Evolutionary conservation across 2,329 filamentous ascomycete species (phyloP), one percentile per base, ranked within the genome.

Genomic region (Escovopsis sp.): DNA sequence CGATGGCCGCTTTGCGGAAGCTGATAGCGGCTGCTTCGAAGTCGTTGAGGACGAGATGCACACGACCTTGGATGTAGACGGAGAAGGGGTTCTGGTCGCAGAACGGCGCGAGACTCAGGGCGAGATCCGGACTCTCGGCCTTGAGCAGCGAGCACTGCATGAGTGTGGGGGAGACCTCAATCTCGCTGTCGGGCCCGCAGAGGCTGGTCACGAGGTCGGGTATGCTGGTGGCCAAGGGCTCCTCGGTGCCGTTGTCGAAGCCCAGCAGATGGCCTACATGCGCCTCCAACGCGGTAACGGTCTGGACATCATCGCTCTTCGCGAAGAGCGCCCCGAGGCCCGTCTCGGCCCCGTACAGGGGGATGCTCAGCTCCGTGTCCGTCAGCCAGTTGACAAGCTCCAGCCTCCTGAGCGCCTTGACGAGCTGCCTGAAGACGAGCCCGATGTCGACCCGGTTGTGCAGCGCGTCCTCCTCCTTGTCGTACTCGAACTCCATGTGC

Each of bases 401-500:
- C 34, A 84, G 69, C 43, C 83, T 72, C 43, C 70, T 72, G 14
- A 98, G 65, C 37, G 79, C 69, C n/a, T 66, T 62, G 25, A 90
- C 63, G 5, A 94, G 65, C 32, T 72, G 67, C 48, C 73, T 60
- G 57, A 80, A 88, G 26, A 88, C 72, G 1, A 63, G 60, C 34
- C 79, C 73, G 39, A 90, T 78, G 19, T 78, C 71, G 8, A 82
- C 61, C 15, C 66, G 59, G 27, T 65, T 57, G 43, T 71, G 68
- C 25, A 76, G 62, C 2, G 72, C 72, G 13, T 81, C 72, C 28
- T 84, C 76, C 29, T 79, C 75, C 43, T 76, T 72, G 39, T 87
- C 80, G 35, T 83, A 71, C 50, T 90, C 84, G 27, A 77, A 78
- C 52, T 90, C 80, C 67, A 96, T 79, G 54, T 94, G 86, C 9